Evolutionary conservation across 2,329 filamentous ascomycete species (phyloP).

Genomic region (Alternaria conjuncta): DNA sequence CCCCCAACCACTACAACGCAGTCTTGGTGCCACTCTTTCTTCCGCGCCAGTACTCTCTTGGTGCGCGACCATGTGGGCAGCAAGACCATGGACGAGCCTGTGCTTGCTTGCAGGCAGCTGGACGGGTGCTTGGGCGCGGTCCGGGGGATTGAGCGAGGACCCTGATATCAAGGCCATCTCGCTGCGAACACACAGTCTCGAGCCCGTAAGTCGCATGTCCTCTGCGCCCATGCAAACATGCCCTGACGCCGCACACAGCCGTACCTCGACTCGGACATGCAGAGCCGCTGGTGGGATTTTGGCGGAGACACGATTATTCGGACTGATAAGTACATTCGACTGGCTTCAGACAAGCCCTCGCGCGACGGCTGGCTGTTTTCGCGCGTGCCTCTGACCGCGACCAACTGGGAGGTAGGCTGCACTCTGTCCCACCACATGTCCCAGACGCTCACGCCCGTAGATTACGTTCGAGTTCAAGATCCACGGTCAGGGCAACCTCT

Average conservation of each 20-base stretch:
- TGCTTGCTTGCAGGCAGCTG: conserved; percentile 49
- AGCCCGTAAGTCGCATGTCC: conserved; percentile 67
- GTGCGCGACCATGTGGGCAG: conserved; percentile 42
- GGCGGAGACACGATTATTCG: conserved; percentile 90
- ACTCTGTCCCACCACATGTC: neutral
- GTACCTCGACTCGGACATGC: conserved; percentile 97
- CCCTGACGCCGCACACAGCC: conserved; percentile 63
- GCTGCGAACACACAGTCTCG: conserved; percentile 86
- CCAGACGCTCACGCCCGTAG: conserved; percentile 50
- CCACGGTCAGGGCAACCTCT: conserved; percentile 84
- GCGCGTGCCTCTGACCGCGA: conserved; percentile 90
- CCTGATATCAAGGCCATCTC: conserved; percentile 68
- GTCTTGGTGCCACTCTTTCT: conserved; percentile 39
- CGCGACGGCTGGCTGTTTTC: conserved; percentile 95
- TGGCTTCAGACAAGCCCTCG: conserved; percentile 88
- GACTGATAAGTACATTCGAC: conserved; percentile 81
- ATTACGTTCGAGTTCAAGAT: conserved; percentile 96
- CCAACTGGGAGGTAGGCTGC: conserved; percentile 82
- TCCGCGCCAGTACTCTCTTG: conserved; percentile 7
- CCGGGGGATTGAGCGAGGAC: conserved; percentile 43
- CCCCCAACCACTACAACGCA: conserved; percentile 32
- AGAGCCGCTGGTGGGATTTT: conserved; percentile 99
- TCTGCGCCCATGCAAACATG: neutral
- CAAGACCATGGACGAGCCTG: conserved; percentile 44
- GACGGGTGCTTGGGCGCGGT: conserved; percentile 33